A percentile compares a stretch with the other conserved stretches of the same genome.
phyloP scores from a whole-genome alignment of 2,329 filamentous ascomycete genomes.

The Ophiostoma ips region DNA sequence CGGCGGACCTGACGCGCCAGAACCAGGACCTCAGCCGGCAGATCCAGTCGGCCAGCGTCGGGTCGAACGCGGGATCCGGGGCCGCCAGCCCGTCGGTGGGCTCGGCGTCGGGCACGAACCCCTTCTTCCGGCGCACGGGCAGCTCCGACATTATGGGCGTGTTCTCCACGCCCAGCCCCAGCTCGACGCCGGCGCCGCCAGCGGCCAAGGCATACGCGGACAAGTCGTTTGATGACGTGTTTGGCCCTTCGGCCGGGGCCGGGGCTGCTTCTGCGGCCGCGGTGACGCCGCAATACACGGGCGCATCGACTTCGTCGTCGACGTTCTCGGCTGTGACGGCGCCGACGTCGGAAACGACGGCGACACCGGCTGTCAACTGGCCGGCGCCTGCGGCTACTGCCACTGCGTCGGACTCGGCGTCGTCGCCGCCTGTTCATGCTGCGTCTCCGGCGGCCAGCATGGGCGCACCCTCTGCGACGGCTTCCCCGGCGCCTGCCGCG shows the following conservation, averaged over 20 bases:
- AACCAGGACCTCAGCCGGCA: conserved; percentile 44
- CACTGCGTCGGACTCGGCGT: not conserved
- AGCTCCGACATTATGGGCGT: conserved; percentile 46
- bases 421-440: not conserved
- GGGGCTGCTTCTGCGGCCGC: conserved; percentile 21
- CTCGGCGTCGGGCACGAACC: conserved; percentile 69
- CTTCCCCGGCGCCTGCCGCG: conserved; percentile 1
- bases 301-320: conserved; percentile 40
- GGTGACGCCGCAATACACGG: conserved; percentile 45
- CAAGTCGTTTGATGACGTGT: conserved; percentile 73
- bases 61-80: conserved; percentile 25
- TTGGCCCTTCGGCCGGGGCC: conserved; percentile 53
- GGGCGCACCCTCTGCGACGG: not conserved
- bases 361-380: conserved; percentile 41
- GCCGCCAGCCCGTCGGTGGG: conserved; percentile 52
- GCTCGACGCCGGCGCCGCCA: conserved; percentile 14
- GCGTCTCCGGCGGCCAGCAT: not conserved
- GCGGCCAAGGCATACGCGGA: conserved; percentile 38
- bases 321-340: conserved; percentile 41
- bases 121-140: conserved; percentile 69
- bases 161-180: conserved; percentile 30
- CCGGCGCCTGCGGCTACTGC: conserved; percentile 24
- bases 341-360: conserved; percentile 35
- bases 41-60: conserved; percentile 33
- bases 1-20: conserved; percentile 51